Evolutionary conservation across 2,329 filamentous ascomycete genomes (phyloP).

Genomic region (Fragosphaeria purpurea): DNA sequence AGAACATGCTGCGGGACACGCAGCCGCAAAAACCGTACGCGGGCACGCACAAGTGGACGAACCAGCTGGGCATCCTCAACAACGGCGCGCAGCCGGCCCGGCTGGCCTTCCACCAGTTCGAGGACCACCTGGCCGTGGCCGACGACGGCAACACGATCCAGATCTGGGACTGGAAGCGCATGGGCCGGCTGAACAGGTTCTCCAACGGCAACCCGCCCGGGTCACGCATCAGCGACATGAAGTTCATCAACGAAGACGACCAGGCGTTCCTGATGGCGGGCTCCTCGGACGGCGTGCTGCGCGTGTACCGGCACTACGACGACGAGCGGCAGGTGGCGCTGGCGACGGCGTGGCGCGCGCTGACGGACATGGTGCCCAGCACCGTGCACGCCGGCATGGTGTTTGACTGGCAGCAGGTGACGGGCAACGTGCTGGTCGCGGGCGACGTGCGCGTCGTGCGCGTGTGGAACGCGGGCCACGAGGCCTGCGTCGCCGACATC

Average conservation of each 20-base stretch:
- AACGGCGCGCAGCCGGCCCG: slow-evolving; percentile 83
- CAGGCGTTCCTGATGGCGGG: slow-evolving; percentile 90
- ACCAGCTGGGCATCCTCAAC: slow-evolving; percentile 71
- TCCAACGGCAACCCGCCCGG: slow-evolving; percentile 89
- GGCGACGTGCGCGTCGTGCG: slow-evolving; percentile 92
- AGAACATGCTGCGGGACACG: slow-evolving; percentile 82
- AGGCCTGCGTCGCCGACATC: slow-evolving; percentile 89
- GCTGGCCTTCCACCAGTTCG: slow-evolving; percentile 96
- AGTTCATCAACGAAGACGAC: slow-evolving; percentile 98
- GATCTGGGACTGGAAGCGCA: slow-evolving; percentile 87
- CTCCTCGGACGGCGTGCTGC: slow-evolving; percentile 87
- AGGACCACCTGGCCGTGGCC: slow-evolving; percentile 86
- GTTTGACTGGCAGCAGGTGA: slow-evolving; percentile 98
- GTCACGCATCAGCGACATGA: slow-evolving; percentile 86
- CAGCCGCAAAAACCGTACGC: slow-evolving; percentile 89
- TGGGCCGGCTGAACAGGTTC: slow-evolving; percentile 68
- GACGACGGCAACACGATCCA: slow-evolving; percentile 86
- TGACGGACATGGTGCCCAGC: slow-evolving; percentile 88
- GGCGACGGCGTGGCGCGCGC: slow-evolving; percentile 79
- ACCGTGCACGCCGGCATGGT: slow-evolving; percentile 93
- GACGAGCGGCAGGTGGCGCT: slow-evolving; percentile 66
- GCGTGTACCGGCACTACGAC: slow-evolving; percentile 89
- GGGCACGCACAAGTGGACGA: slow-evolving; percentile 77
- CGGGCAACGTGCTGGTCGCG: slow-evolving; percentile 86
- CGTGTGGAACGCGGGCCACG: slow-evolving; percentile 90